Base-by-base conservation (phyloP, 2,329 filamentous ascomycete genomes). In the Apiospora arundinis region DNA sequence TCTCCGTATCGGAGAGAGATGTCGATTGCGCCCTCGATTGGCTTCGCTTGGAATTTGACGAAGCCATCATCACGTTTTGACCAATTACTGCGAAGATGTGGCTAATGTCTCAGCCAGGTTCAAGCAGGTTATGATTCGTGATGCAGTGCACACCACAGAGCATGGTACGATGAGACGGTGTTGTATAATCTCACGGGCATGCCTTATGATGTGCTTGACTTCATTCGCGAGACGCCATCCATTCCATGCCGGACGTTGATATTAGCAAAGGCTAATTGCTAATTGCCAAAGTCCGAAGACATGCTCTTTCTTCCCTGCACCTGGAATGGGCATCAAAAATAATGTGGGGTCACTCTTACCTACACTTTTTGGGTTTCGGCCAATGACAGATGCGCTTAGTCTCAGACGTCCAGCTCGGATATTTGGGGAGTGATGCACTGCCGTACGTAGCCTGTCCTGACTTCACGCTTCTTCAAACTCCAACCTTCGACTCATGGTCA, bases 1-100 rank as follows among this genome's bases (percentile, higher is more conserved):
- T 75, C 49, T 77, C 74, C 71, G 48, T 68, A n/a, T 71, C 73
- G 23, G 71, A 70, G 37, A 70, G 74, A 21, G 71, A 67, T 11
- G 73, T 73, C 23, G 69, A 69, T n/a, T 46, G 67, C 21, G 67
- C 45, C 32, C 37, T 49, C n/a, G 9, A 69, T 32, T n/a, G 67
- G 67, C 46, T 40, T 40, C 48, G 42, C n/a, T 49, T 46, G 14
- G 37, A 16, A 42, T 69, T 69, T 18, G 45, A 49, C 46, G 67
- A 16, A 28, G 67, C 45, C 67, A 69, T 69, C 18, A 23, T 23
- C 18, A 21, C 8, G 40, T 67, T 49, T 49, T 74, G 52, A 14
- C 9, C 32, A n/a, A 63, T 40, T 40, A 12, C 28, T 63, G 32
- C 56, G 18, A 63, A 63, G 8, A 40, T 40, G 56, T 63, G 56